Evolutionary conservation across 768 basidiomycete species (phyloP).

Genomic region (Tylopilus rubrobrunneus): DNA sequence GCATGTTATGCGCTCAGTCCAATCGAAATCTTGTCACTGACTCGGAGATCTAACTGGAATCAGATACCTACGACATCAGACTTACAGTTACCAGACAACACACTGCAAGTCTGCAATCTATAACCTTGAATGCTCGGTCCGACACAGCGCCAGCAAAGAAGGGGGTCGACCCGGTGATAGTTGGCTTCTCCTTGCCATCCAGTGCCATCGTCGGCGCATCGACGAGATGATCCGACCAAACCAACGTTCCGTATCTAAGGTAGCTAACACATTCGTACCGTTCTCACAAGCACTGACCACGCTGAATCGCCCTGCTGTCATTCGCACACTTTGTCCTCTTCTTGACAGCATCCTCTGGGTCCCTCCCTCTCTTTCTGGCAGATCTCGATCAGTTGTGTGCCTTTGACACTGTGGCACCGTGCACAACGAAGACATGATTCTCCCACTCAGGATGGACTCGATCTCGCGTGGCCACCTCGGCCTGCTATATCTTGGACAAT

Average conservation of each 20-base stretch:
- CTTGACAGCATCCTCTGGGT: constrained; percentile 5
- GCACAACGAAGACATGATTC: neutral
- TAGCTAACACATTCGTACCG: neutral
- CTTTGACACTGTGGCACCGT: constrained; percentile 16
- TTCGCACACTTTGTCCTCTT: neutral
- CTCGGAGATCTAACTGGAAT: no score
- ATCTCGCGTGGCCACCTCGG: neutral
- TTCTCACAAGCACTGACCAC: neutral
- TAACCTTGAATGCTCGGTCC: no score
- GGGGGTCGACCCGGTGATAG: no score
- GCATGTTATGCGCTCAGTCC: no score
- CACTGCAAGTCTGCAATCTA: no score
- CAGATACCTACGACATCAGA: no score
- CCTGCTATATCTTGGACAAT: neutral
- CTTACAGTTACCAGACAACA: no score
- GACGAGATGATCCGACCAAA: no score
- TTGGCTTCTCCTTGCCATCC: no score
- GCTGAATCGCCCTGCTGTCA: constrained; percentile 1
- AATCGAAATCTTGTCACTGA: no score
- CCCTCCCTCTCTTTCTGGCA: neutral
- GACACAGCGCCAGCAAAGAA: no score
- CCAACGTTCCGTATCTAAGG: neutral
- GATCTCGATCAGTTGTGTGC: constrained; percentile 10
- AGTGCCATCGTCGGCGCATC: no score
- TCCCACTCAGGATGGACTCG: neutral